Evolutionary conservation across 768 basidiomycete species (phyloP).

Genomic region (Suillus decipiens): DNA sequence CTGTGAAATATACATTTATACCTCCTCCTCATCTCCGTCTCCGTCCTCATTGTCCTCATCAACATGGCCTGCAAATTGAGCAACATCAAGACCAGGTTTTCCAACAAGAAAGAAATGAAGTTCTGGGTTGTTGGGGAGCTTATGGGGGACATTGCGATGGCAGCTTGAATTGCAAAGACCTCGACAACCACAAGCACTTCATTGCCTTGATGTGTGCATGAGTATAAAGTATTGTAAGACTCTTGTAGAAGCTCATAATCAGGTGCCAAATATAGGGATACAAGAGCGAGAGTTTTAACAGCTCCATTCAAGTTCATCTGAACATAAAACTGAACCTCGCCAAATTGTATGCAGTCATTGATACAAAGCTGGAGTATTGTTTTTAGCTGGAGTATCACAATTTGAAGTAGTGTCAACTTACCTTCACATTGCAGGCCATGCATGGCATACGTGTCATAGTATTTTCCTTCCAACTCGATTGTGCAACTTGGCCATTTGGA

Average conservation of each 20-base stretch:
- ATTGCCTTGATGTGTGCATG: conserved; percentile 8
- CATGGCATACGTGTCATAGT: not conserved
- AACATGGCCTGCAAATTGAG: not conserved
- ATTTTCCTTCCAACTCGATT: conserved; percentile 8
- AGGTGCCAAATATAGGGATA: conserved; percentile 25
- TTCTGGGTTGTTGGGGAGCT: not conserved
- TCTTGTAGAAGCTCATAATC: conserved; percentile 12
- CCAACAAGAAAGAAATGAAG: not conserved
- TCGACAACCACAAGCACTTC: not conserved
- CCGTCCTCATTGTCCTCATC: not conserved
- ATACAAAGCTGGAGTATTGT: not conserved
- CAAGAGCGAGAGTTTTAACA: conserved; percentile 19
- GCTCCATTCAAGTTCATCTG: conserved; percentile 3
- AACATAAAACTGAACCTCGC: conserved; percentile 22
- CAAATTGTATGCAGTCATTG: conserved; percentile 10
- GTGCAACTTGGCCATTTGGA: conserved; percentile 26
- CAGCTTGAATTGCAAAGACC: not conserved
- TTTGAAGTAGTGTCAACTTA: not conserved
- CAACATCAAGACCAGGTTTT: conserved; percentile 5
- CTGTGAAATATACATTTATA: not conserved
- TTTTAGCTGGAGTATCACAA: not conserved
- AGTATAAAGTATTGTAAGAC: conserved; percentile 8
- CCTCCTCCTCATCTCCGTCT: not conserved
- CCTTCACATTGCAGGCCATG: not conserved
- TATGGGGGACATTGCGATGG: not conserved